Evolutionary conservation across 306 rosid genomes (phyloP), one percentile per base, ranked within the genome.

Genomic region (Coriaria nepalensis): DNA sequence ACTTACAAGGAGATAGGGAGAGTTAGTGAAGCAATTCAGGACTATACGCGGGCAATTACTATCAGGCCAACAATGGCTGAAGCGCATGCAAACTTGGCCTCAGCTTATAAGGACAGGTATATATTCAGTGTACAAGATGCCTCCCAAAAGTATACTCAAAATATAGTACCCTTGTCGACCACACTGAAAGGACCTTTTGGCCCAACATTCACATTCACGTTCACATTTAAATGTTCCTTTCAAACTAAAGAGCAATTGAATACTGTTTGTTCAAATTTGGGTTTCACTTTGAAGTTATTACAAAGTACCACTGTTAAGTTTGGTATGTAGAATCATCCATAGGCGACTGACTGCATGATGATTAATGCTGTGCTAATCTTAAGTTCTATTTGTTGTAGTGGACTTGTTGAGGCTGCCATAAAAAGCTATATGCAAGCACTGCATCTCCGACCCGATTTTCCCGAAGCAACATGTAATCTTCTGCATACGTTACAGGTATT

Each of bases 381-480:
- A 10, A 20, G 11, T 56, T 51, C 44, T 52, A 36, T 47, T 4
- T 66, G 57, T 57, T 56, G 57, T 77, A 92, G 98, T 73, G 96
- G 94, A 59, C 96, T 11, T 60, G 98, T 92, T 42, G 98, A 92
- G 64, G 87, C 78, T 46, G 96, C 98, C 56, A 70, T 82, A 9
- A 82, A 78, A 74, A 77, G 96, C 78, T 92, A 92, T 49, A 79
- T 62, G 47, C 94, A 86, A 68, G 94, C 98, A 40, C 54, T 92
- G 71, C 34, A 52, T 63, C 77, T 92, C 43, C 94, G 98, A 40
- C 68, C 81, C 2, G 98, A 92, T 35, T 92, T 92, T 63, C 96
- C 98, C 20, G 98, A 92, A 67, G 98, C 98, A 70, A 86, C 96
- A 49, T 85, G 98, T 83, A 92, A 92, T 76, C 96, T 92, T 47